Base-by-base conservation (phyloP, 768 basidiomycete species). In the Naganishia vishniacii region DNA sequence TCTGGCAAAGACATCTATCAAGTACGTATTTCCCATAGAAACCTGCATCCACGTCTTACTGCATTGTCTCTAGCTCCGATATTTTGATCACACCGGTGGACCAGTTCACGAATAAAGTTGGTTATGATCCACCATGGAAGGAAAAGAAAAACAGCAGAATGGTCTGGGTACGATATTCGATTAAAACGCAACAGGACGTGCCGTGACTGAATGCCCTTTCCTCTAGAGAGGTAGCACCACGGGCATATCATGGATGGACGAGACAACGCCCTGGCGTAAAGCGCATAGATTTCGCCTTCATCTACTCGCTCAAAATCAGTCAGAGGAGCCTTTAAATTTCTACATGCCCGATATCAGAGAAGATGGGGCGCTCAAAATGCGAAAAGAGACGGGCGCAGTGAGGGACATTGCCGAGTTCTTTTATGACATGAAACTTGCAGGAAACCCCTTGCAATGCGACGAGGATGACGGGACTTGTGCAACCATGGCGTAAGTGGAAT, bases 1-100 rank as follows among this genome's bases (percentile, higher is more conserved):
- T 64, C 63, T 77, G 5, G 75, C 75, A 23, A 75, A 75, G 61
- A 77, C 75, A 1, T 75, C 75, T 0, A 71, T 77, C 66, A 77
- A 77, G 75, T 76, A 56, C 65, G 71, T 53, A 12, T 16, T 48
- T 26, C 34, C 15, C 29, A n/a, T n/a, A n/a, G 3, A 18, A 18
- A 4, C 6, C 23, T 28, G 20, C 6, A 15, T 13, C 29, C n/a
- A 2, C 28, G 34, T 25, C 25, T 32, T 28, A 29, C 18, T 20
- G 15, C n/a, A 6, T 16, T 9, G 25, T 42, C 15, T 32, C 8
- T 56, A 76, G 75, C 67, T 77, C 75, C 11, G 75, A 77, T 41
- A 77, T 77, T 48, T 69, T 77, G 16, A 71, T 77, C 60, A 77
- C 75, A 5, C 75, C 75, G 0, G 68, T 75, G 0, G 75, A 77